phyloP scores from a whole-genome alignment of 163 green algal species.

The Scenedesmus sp. region DNA sequence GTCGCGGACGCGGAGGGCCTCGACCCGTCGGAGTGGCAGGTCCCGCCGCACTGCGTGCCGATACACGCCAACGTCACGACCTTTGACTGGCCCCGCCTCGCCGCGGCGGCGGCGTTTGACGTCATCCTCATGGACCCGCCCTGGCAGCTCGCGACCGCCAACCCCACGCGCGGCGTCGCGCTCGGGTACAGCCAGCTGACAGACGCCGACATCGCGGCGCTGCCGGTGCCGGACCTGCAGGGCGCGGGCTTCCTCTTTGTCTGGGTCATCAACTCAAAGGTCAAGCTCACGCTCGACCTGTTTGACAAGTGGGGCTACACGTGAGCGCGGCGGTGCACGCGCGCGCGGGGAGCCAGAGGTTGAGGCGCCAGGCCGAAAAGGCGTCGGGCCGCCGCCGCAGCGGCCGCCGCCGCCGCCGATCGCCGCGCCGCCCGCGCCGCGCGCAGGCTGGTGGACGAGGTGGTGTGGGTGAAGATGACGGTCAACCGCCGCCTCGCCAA shows the following conservation, averaged over 20 bases:
- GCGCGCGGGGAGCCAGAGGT: too few species aligned
- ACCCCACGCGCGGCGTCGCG: conserved; percentile 91
- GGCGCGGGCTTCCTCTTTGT: conserved; percentile 81
- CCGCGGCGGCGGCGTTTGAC: conserved; percentile 78
- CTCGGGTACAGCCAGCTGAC: conserved; percentile 91
- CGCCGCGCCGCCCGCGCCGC: too few species aligned
- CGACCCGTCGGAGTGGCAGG: conserved; percentile 85
- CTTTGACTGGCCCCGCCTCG: conserved; percentile 88
- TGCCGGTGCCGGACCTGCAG: conserved; percentile 85
- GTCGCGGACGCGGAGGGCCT: conserved; percentile 72
- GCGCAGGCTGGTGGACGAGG: conserved; percentile 88
- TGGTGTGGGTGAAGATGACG: conserved; percentile 98
- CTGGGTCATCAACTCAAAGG: conserved; percentile 98
- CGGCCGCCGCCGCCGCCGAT: background rate
- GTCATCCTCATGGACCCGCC: conserved; percentile 98
- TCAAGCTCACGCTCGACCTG: conserved; percentile 88
- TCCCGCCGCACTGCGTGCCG: conserved; percentile 90
- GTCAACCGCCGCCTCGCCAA: conserved; percentile 94
- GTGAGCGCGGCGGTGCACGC: too few species aligned
- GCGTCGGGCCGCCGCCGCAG: background rate
- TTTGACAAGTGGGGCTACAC: conserved; percentile 94
- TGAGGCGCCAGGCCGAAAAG: too few species aligned
- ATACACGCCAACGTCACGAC: conserved; percentile 94
- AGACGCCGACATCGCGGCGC: conserved; percentile 76
- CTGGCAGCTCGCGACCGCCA: conserved; percentile 94